Conservation (phyloP, 108 stramenopile species). For the Craspedostauros australis region DNA sequence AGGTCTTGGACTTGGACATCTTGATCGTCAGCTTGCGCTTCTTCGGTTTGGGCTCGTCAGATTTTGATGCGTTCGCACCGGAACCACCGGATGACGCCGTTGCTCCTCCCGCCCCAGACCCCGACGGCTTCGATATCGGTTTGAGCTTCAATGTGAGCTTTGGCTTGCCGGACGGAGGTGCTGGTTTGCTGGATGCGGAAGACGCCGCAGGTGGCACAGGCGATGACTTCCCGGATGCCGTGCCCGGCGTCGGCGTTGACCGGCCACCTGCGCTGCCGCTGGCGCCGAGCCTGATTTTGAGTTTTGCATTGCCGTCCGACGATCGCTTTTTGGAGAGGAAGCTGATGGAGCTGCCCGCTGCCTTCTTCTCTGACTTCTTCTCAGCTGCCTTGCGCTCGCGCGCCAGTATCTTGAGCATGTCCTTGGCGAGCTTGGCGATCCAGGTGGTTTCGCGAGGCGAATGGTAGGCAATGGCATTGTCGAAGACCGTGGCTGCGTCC, state of each 20-base stretch:
- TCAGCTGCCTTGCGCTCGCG: slow-evolving; percentile 49
- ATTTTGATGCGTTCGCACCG: neutral
- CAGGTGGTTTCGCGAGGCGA: slow-evolving; percentile 40
- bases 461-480: slow-evolving; percentile 72
- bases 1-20: neutral
- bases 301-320: neutral
- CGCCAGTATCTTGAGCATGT: slow-evolving; percentile 55
- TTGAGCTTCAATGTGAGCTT: slow-evolving; percentile 1
- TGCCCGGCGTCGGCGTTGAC: slow-evolving; percentile 4
- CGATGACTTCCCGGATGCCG: slow-evolving; percentile 9
- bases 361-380: slow-evolving; percentile 1
- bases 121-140: no score
- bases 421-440: slow-evolving; percentile 57
- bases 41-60: neutral
- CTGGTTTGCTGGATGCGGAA: slow-evolving; percentile 8
- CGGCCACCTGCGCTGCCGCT: slow-evolving; percentile 8
- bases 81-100: neutral
- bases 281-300: no score
- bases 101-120: neutral
- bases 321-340: neutral
- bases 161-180: slow-evolving; percentile 1
- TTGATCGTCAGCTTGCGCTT: slow-evolving; percentile 16
- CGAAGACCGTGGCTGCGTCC: slow-evolving; percentile 40
- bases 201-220: slow-evolving; percentile 1
- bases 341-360: neutral